Conservation (phyloP, 2,329 filamentous ascomycete genomes). For the Zymoseptoria ardabiliae region DNA sequence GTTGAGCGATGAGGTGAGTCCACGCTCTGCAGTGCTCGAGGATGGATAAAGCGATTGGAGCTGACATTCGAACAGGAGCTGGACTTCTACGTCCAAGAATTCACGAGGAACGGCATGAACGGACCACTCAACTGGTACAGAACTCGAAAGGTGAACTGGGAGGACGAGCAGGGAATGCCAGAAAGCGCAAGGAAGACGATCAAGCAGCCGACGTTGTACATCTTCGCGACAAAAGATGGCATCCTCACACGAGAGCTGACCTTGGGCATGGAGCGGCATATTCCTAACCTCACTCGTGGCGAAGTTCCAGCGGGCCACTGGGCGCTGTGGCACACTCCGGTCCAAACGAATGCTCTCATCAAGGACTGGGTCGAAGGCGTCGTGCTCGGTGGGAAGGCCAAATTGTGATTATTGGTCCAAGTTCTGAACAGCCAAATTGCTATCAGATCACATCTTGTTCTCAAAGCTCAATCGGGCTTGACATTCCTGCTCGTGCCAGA, state of each 20-base stretch:
- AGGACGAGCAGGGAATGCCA: conserved; percentile 55
- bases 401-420: conserved; percentile 29
- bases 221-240: conserved; percentile 62
- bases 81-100: conserved; percentile 69
- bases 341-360: conserved; percentile 62
- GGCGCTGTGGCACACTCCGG: conserved; percentile 68
- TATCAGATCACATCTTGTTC: not conserved
- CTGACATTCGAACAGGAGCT: conserved; percentile 46
- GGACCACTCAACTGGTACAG: conserved; percentile 69
- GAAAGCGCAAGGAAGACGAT: conserved; percentile 14
- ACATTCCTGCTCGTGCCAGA: too few relatives aligned
- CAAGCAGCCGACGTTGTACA: conserved; percentile 57
- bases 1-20: conserved; percentile 51
- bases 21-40: not conserved
- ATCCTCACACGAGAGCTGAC: conserved; percentile 69
- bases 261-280: conserved; percentile 59
- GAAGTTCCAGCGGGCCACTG: conserved; percentile 72
- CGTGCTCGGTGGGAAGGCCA: conserved; percentile 40
- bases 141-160: conserved; percentile 61
- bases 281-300: conserved; percentile 56
- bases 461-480: too few relatives aligned
- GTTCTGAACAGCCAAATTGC: not conserved
- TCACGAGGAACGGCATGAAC: conserved; percentile 62
- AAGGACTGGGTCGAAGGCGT: conserved; percentile 58
- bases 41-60: not conserved